phyloP scores from a whole-genome alignment of 202 grass and related monocot genomes.

The Schoenoplectus triqueter region DNA sequence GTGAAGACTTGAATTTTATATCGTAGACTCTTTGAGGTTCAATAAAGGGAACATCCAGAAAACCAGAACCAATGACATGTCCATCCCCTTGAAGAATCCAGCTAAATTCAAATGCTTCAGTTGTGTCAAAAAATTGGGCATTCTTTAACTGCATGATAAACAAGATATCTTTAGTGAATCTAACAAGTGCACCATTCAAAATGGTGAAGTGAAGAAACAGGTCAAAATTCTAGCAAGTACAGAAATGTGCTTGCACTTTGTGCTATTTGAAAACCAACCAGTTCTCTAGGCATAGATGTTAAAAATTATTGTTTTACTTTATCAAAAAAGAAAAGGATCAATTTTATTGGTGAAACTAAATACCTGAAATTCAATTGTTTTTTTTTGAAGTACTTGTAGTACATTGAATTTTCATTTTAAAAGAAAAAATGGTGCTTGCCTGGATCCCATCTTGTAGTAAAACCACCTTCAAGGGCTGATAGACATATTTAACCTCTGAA shows the following conservation, averaged over 20 bases:
- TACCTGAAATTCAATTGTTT: not conserved
- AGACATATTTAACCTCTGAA: conserved; percentile 92
- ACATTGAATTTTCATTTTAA: conserved; percentile 28
- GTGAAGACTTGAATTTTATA: conserved; percentile 65
- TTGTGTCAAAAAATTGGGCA: conserved; percentile 68
- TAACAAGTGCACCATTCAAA: not conserved
- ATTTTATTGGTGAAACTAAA: not conserved
- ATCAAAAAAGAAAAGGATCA: not conserved
- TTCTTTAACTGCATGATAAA: conserved; percentile 72
- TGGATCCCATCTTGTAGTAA: conserved; percentile 58
- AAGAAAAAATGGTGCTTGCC: conserved; percentile 47
- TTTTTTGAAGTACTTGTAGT: conserved; percentile 21
- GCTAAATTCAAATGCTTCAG: conserved; percentile 67
- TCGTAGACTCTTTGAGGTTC: conserved; percentile 60
- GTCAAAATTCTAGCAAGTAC: not conserved
- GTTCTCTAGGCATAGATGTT: not conserved
- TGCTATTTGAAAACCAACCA: not conserved
- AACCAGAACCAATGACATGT: conserved; percentile 61
- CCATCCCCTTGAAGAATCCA: conserved; percentile 90
- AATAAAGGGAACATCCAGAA: conserved; percentile 55
- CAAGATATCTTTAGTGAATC: conserved; percentile 28
- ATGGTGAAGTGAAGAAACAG: not conserved
- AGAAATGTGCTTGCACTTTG: not conserved
- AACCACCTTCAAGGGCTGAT: conserved; percentile 83
- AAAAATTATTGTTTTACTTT: not conserved